These are phyloP conservation scores for Botryotinia narcissicola DNA, from an alignment of 2,329 filamentous ascomycete genomes.

Conservation along the genomic window DNA sequence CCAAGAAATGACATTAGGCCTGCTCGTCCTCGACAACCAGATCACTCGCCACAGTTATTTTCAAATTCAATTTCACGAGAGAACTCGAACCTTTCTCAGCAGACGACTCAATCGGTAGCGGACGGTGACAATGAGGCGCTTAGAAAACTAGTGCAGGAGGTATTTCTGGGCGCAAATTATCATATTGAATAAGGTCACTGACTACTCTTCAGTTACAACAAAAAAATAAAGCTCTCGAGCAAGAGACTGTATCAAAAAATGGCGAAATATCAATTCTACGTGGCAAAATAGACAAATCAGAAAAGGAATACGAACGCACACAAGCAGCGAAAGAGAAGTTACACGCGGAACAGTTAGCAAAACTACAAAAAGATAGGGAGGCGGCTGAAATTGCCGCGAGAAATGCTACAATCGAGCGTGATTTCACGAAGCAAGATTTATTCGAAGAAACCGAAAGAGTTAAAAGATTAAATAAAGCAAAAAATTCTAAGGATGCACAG, in stretches of 20 bases:
- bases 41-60: conserved; percentile 10
- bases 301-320: conserved; percentile 61
- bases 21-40: conserved; percentile 22
- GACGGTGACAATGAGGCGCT: conserved; percentile 27
- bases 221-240: conserved; percentile 53
- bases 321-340: conserved; percentile 60
- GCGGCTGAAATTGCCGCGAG: conserved; percentile 63
- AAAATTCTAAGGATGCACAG: conserved; percentile 40
- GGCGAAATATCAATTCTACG: conserved; percentile 77
- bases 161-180: conserved; percentile 21
- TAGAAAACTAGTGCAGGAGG: conserved; percentile 34
- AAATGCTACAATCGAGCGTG: conserved; percentile 64
- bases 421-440: conserved; percentile 71
- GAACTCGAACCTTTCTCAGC: conserved; percentile 25
- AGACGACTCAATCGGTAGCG: conserved; percentile 24
- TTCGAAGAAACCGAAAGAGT: conserved; percentile 53
- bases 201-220: conserved; percentile 43
- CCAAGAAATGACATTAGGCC: conserved; percentile 19
- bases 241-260: conserved; percentile 59
- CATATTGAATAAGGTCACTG: conserved; percentile 10
- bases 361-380: conserved; percentile 63
- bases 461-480: conserved; percentile 44
- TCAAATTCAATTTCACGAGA: conserved; percentile 21
- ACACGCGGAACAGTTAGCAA: conserved; percentile 61
- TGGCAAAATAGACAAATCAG: conserved; percentile 61